These are phyloP conservation scores for Vicia sativa DNA, from an alignment of 306 rosid genomes.

Conservation along the genomic window DNA sequence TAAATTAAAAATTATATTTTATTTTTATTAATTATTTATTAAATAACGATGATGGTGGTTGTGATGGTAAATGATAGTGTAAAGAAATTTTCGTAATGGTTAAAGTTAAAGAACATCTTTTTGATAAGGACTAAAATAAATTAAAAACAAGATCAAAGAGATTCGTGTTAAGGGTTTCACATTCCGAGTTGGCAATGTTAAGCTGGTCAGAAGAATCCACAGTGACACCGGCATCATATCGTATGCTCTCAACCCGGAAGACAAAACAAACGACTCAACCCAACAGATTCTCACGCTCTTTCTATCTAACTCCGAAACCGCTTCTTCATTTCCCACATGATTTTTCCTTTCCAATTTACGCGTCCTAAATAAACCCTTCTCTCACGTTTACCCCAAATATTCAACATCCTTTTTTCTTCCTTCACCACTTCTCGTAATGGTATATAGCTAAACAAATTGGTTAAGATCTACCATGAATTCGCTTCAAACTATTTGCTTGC, in stretches of 20 bases:
- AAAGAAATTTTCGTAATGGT: too few relatives aligned
- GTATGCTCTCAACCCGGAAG: neutral
- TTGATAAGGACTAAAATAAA: too few relatives aligned
- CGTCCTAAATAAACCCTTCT: slow-evolving; percentile 39
- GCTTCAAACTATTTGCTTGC: slow-evolving; percentile 21
- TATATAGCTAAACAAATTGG: slow-evolving; percentile 30
- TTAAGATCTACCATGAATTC: slow-evolving; percentile 39
- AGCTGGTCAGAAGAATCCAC: neutral
- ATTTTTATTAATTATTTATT: too few relatives aligned
- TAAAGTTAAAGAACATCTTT: too few relatives aligned
- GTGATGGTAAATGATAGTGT: too few relatives aligned
- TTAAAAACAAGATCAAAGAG: too few relatives aligned
- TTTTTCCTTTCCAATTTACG: slow-evolving; percentile 16
- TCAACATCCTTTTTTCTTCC: neutral
- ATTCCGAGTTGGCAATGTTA: neutral
- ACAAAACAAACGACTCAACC: slow-evolving; percentile 8
- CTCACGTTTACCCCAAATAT: slow-evolving; percentile 30
- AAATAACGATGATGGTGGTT: too few relatives aligned
- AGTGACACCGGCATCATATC: slow-evolving; percentile 28
- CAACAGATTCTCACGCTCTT: slow-evolving; percentile 36
- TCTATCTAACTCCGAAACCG: slow-evolving; percentile 27
- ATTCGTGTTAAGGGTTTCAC: too few relatives aligned
- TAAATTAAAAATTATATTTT: too few relatives aligned
- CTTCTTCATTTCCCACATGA: slow-evolving; percentile 7
- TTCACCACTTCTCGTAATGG: neutral